Conservation (phyloP, 495 filamentous ascomycete genomes). For the Lasiosphaeria ovina region DNA sequence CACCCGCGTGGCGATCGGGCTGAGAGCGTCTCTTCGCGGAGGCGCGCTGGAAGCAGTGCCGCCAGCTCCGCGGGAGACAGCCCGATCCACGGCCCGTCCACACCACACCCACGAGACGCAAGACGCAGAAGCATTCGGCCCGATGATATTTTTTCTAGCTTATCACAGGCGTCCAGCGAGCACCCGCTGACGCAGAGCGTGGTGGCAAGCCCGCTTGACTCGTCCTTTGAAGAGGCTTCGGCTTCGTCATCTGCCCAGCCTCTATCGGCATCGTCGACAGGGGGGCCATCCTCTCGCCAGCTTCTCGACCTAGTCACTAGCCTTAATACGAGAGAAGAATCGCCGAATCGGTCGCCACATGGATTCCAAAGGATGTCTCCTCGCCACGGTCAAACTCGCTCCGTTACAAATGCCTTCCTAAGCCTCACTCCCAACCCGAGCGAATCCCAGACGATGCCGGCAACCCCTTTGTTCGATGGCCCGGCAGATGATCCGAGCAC, state of each 20-base stretch:
- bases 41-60: conserved; percentile 57
- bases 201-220: conserved; percentile 66
- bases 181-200: conserved; percentile 85
- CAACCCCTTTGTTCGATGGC: conserved; percentile 48
- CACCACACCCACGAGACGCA: conserved; percentile 42
- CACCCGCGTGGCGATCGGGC: conserved; percentile 55
- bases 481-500: conserved; percentile 38
- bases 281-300: conserved; percentile 37
- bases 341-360: conserved; percentile 29
- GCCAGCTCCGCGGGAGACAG: conserved; percentile 52
- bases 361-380: conserved; percentile 19
- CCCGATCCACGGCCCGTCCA: conserved; percentile 32
- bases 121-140: conserved; percentile 69
- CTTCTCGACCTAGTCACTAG: conserved; percentile 39
- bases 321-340: conserved; percentile 47
- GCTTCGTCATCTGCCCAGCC: conserved; percentile 34
- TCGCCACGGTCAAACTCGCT: conserved; percentile 41
- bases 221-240: conserved; percentile 33
- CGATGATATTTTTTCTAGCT: conserved; percentile 63
- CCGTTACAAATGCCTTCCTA: conserved; percentile 56
- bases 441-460: conserved; percentile 43
- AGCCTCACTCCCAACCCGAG: conserved; percentile 35
- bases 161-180: conserved; percentile 48
- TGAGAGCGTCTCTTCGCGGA: conserved; percentile 53
- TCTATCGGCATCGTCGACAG: conserved; percentile 39